Conservation (phyloP, 495 filamentous ascomycete species). For the Aspergillus coremiiformis region DNA sequence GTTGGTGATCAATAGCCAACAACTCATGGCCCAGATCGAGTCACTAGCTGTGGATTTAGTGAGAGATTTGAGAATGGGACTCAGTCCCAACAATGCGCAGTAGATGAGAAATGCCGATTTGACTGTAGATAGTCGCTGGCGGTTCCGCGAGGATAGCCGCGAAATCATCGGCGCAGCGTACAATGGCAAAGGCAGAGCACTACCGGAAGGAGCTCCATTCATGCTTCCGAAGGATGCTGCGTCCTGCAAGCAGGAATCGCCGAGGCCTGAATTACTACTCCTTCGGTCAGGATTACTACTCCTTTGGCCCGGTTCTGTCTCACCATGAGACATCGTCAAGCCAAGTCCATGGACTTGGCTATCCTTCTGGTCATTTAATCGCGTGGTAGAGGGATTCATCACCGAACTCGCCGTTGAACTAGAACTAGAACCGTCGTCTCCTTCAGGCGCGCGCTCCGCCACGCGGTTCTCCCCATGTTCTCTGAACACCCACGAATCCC, state of each 20-base stretch:
- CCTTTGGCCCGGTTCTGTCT: constrained; percentile 14
- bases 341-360: constrained; percentile 42
- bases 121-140: constrained; percentile 60
- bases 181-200: constrained; percentile 7
- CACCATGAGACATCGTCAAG: constrained; percentile 32
- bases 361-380: constrained; percentile 21
- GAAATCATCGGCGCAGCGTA: constrained; percentile 21
- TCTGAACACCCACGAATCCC: constrained; percentile 76
- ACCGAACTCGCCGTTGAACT: constrained; percentile 39
- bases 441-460: constrained; percentile 31
- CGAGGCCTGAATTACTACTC: constrained; percentile 13
- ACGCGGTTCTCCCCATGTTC: constrained; percentile 45
- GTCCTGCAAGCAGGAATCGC: constrained; percentile 17
- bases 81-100: constrained; percentile 80
- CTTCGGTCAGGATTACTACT: constrained; percentile 15
- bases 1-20: constrained; percentile 88
- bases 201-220: constrained; percentile 5
- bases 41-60: constrained; percentile 84
- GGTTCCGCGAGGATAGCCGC: constrained; percentile 51
- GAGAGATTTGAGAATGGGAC: constrained; percentile 88
- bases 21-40: constrained; percentile 93
- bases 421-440: constrained; percentile 40
- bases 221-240: constrained; percentile 4
- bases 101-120: constrained; percentile 95
- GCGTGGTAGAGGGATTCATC: constrained; percentile 24